These are phyloP conservation scores for Quillaja saponaria DNA, from an alignment of 306 rosid species.

Conservation along the genomic window DNA sequence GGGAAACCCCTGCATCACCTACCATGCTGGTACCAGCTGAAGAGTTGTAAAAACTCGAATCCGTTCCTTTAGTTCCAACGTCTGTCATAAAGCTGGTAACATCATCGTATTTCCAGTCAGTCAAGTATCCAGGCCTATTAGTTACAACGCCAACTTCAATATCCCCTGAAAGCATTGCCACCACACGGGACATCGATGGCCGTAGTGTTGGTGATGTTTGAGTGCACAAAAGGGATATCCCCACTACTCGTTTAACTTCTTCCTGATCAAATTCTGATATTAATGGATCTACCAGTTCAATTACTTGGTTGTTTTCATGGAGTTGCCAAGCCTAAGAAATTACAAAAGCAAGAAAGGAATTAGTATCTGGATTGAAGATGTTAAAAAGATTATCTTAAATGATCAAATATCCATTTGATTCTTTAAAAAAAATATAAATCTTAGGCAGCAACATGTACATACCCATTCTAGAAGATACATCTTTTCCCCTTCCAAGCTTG, in stretches of 20 bases:
- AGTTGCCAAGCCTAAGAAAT: slow-evolving; percentile 63
- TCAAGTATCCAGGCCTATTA: slow-evolving; percentile 63
- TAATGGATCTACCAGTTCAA: slow-evolving; percentile 48
- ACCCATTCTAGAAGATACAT: slow-evolving; percentile 79
- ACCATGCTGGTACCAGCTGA: slow-evolving; percentile 35
- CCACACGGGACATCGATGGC: slow-evolving; percentile 72
- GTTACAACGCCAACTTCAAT: slow-evolving; percentile 51
- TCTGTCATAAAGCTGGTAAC: slow-evolving; percentile 23
- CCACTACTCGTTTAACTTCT: slow-evolving; percentile 49
- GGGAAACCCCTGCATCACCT: slow-evolving; percentile 32
- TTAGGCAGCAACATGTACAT: slow-evolving; percentile 18
- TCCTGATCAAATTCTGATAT: slow-evolving; percentile 43
- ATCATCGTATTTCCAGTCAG: slow-evolving; percentile 68
- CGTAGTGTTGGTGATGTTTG: slow-evolving; percentile 58
- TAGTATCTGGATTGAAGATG: no score
- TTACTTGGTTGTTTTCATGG: slow-evolving; percentile 45
- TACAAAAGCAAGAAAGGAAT: neutral
- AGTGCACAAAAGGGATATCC: slow-evolving; percentile 60
- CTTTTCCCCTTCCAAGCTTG: slow-evolving; percentile 59
- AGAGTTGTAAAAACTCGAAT: slow-evolving; percentile 32
- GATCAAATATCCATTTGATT: neutral
- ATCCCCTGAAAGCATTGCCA: slow-evolving; percentile 76
- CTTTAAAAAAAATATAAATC: neutral
- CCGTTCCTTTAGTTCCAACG: slow-evolving; percentile 29
- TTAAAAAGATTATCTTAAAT: no score